Percentiles rank a stretch among this genome's conserved stretches.
phyloP scores from a whole-genome alignment of 2,329 filamentous ascomycete genomes.

The Trichoderma sp. region DNA sequence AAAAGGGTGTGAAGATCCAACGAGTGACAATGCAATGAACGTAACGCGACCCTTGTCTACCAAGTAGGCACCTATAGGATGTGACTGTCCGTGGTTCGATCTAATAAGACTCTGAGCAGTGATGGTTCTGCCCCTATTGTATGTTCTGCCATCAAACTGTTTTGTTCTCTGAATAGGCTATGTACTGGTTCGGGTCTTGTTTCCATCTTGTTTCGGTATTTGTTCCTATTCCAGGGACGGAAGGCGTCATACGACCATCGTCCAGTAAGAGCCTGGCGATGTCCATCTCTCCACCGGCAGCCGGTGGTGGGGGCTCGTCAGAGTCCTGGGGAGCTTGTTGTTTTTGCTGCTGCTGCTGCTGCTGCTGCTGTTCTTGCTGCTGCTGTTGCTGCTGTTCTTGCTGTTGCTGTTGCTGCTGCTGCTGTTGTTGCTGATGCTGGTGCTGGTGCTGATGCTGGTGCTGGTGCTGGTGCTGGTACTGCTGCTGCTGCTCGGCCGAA shows the following conservation, averaged over 20 bases:
- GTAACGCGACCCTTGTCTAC: not conserved
- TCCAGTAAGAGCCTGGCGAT: slow-evolving; percentile 63
- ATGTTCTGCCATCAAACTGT: too few relatives aligned
- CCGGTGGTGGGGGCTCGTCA: slow-evolving; percentile 46
- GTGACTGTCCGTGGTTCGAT: not conserved
- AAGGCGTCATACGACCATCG: slow-evolving; percentile 43
- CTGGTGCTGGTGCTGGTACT: too few relatives aligned
- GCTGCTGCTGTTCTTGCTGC: too few relatives aligned
- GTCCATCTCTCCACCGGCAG: slow-evolving; percentile 60
- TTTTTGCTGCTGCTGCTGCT: slow-evolving; percentile 25
- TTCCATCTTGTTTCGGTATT: not conserved
- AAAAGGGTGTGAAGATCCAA: not conserved
- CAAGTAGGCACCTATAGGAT: not conserved
- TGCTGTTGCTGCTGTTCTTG: too few relatives aligned
- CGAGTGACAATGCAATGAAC: not conserved
- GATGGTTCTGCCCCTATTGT: not conserved
- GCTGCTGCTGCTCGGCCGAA: slow-evolving; percentile 32
- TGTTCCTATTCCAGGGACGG: not conserved
- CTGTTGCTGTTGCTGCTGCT: too few relatives aligned
- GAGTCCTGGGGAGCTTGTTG: slow-evolving; percentile 47
- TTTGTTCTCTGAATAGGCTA: not conserved
- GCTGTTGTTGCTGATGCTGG: too few relatives aligned
- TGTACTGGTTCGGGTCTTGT: not conserved
- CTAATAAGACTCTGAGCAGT: not conserved
- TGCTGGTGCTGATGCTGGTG: too few relatives aligned